Evolutionary conservation across 2,329 filamentous ascomycete species (phyloP).

Genomic region (Nemania bipapillata): DNA sequence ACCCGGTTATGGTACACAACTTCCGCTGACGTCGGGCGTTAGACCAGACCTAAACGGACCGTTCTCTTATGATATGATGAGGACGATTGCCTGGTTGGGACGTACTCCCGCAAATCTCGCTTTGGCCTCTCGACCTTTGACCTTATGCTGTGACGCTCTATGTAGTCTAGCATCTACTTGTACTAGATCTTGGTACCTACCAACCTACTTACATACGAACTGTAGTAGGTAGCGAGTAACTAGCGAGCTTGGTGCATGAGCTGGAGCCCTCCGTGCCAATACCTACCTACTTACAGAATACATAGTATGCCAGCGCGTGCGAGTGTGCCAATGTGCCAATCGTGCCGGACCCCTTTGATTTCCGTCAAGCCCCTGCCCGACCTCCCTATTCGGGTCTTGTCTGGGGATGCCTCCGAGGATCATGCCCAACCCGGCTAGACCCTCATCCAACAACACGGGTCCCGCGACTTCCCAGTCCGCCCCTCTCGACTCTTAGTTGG

Average conservation of each 20-base stretch:
- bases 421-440: constrained; percentile 43
- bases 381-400: constrained; percentile 45
- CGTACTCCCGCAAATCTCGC: not conserved
- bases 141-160: not conserved
- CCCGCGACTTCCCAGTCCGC: constrained; percentile 20
- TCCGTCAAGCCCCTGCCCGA: constrained; percentile 37
- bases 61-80: not conserved
- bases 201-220: constrained; percentile 1
- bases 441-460: constrained; percentile 32
- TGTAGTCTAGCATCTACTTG: not conserved
- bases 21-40: constrained; percentile 19
- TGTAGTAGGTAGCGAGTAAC: not conserved
- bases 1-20: constrained; percentile 21
- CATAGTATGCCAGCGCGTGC: too few relatives aligned
- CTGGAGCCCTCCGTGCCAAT: constrained; percentile 16
- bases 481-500: constrained; percentile 12
- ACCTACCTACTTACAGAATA: too few relatives aligned
- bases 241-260: constrained; percentile 30
- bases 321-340: constrained; percentile 22
- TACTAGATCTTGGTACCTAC: not conserved
- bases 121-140: not conserved
- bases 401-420: constrained; percentile 42
- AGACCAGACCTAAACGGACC: constrained; percentile 16
- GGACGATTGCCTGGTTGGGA: constrained; percentile 22
- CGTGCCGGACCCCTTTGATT: constrained; percentile 30